Evolutionary conservation across 2,329 filamentous ascomycete species (phyloP).

Genomic region (Keithomyces neogunnii): DNA sequence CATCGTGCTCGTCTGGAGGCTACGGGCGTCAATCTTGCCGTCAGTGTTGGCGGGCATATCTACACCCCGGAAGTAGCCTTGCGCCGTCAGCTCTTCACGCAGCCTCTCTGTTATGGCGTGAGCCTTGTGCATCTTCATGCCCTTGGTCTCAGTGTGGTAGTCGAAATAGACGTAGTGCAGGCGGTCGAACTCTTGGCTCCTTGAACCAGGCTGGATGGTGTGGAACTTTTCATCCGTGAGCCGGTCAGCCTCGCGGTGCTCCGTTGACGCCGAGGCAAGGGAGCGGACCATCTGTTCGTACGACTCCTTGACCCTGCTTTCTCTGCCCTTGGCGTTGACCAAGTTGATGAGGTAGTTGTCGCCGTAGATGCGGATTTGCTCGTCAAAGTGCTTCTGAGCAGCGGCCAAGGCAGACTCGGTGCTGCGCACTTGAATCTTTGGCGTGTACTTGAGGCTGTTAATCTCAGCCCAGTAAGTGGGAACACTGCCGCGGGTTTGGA

Average conservation of each 20-base stretch:
- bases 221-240: slow-evolving; percentile 73
- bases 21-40: slow-evolving; percentile 70
- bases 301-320: slow-evolving; percentile 80
- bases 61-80: slow-evolving; percentile 87
- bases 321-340: slow-evolving; percentile 91
- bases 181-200: slow-evolving; percentile 61
- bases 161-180: slow-evolving; percentile 98
- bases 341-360: slow-evolving; percentile 97
- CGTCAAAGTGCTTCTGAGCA: slow-evolving; percentile 79
- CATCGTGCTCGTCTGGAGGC: slow-evolving; percentile 79
- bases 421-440: slow-evolving; percentile 78
- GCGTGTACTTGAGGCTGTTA: slow-evolving; percentile 86
- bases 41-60: slow-evolving; percentile 67
- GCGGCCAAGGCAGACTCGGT: slow-evolving; percentile 73
- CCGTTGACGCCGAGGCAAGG: slow-evolving; percentile 60
- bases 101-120: slow-evolving; percentile 79
- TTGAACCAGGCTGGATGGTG: slow-evolving; percentile 57
- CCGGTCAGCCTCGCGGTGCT: slow-evolving; percentile 56
- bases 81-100: slow-evolving; percentile 63
- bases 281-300: slow-evolving; percentile 85
- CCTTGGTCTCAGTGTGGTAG: slow-evolving; percentile 96
- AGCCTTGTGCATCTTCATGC: slow-evolving; percentile 85
- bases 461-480: slow-evolving; percentile 95
- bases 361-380: slow-evolving; percentile 89
- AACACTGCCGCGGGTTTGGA: slow-evolving; percentile 93